Evolutionary conservation across 2,329 filamentous ascomycete genomes (phyloP), one percentile per base, ranked within the genome.

Genomic region (Talaromyces sp.): DNA sequence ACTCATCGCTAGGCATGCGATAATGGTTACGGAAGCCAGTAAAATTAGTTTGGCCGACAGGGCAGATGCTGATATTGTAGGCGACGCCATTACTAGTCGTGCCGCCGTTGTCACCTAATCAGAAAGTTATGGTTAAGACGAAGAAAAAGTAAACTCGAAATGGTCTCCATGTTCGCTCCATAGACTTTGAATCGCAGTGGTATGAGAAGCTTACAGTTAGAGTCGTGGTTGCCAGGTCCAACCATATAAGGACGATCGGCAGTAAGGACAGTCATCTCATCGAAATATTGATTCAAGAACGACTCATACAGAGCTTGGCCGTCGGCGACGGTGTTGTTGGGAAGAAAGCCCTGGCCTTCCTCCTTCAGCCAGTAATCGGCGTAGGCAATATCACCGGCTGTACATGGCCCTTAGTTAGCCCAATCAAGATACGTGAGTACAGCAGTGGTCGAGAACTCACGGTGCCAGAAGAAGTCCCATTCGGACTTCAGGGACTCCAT

Each of bases 11-110:
- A 22, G 62, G 65, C 64, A 65, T 66, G 35, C 46, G 59, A 37
- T 61, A 67, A 39, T 64, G 65, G 57, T 67, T 64, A 9, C 54
- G 53, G 55, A 58, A 67, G 35, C 62, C 65, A 6, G 65, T 66
- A 43, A 67, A 67, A 53, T 67, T 67, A 22, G 61, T 64, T 51
- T 67, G 65, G 37, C 64, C 65, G 25, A 57, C 25, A 9, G 59
- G 21, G 37, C 65, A 67, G n/a, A 67, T 63, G 39, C 53, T 48
- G 9, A 59, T 53, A 5, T 43, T 63, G 45, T 66, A 66, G 25
- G 58, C 35, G 35, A 61, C 58, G 9, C 50, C 35, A 45, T 59
- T 60, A 46, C 59, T 54, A 10, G 64, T 64, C 11, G 63, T 63
- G 9, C 55, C 57, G 11, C 52, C 53, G 21, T 59, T 59, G 52